Evolutionary conservation across 1,139 yeast species (phyloP), one percentile per base, ranked within the genome.

Genomic region (Kurtzmaniella natalensis): DNA sequence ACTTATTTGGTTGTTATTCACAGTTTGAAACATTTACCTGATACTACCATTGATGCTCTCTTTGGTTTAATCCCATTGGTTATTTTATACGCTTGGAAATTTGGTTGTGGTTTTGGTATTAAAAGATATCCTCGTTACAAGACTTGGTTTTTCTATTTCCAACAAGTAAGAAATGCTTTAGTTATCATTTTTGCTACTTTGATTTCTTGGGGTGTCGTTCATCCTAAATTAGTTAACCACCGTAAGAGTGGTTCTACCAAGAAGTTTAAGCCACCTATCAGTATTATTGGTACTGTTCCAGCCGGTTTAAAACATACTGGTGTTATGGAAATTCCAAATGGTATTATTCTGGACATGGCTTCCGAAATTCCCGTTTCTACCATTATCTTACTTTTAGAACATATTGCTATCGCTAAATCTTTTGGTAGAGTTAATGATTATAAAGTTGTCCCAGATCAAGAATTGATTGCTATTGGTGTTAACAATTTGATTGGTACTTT

Each of bases 351-450:
- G 11, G 75, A 73, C 27, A 59, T 89, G 60, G 92, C 84, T 7
- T 62, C 81, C 4, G 94, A 88, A 52, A 62, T 89, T 34, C 96
- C 96, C 3, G 92, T 88, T 24, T 82, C 95, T 10, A 75, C 81
- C 20, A 81, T 89, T 45, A 80, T 89, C 38, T 70, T 89, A 46
- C 72, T 89, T 40, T 70, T 89, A 46, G 96, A 89, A 59, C 97
- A 89, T 57, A 88, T 89, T 55, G 92, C 96, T 37, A 89, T 89
- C 49, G 72, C 96, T 36, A 89, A 88, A 59, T 86, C 96, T 3
- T 89, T 89, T 53, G 97, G 96, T 41, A 76, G 96, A 61, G 68
- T 88, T 46, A 88, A 89, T 54, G 95, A 86, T 56, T 89, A 89
- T 61, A 86, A 85, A 51, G 82, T 89, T 51, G 74, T 80, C 40